Evolutionary conservation across 2,329 filamentous ascomycete species (phyloP).

Genomic region (Trichoderma hamatum): DNA sequence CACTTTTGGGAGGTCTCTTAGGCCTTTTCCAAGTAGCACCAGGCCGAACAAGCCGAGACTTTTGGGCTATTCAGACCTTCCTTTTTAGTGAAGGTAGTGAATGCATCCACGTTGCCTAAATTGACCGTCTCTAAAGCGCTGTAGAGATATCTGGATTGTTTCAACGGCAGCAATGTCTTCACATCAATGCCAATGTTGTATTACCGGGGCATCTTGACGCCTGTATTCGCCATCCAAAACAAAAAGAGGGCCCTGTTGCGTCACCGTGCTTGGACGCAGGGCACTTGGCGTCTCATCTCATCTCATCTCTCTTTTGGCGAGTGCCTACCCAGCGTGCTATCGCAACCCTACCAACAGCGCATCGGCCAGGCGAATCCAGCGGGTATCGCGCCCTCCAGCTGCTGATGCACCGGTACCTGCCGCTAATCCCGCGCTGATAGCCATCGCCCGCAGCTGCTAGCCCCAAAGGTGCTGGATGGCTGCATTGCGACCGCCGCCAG

Average conservation of each 20-base stretch:
- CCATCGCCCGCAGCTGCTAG: conserved; percentile 1
- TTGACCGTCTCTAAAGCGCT: background rate
- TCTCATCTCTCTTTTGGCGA: background rate
- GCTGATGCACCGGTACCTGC: conserved; percentile 20
- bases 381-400: conserved; percentile 3
- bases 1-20: background rate
- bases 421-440: conserved; percentile 15
- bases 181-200: too few relatives aligned
- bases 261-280: background rate
- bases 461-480: conserved; percentile 9
- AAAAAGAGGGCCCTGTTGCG: conserved; percentile 1
- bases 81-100: background rate
- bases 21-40: background rate
- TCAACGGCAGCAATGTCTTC: background rate
- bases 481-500: background rate
- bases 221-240: background rate
- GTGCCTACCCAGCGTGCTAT: background rate
- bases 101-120: background rate
- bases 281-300: background rate
- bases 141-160: background rate
- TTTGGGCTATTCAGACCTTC: background rate
- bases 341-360: background rate
- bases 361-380: background rate
- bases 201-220: background rate
- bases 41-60: background rate